Percentiles rank a stretch among this genome's conserved stretches.
Conservation (phyloP, 768 basidiomycete genomes). For the Stropharia rugosoannulata region DNA sequence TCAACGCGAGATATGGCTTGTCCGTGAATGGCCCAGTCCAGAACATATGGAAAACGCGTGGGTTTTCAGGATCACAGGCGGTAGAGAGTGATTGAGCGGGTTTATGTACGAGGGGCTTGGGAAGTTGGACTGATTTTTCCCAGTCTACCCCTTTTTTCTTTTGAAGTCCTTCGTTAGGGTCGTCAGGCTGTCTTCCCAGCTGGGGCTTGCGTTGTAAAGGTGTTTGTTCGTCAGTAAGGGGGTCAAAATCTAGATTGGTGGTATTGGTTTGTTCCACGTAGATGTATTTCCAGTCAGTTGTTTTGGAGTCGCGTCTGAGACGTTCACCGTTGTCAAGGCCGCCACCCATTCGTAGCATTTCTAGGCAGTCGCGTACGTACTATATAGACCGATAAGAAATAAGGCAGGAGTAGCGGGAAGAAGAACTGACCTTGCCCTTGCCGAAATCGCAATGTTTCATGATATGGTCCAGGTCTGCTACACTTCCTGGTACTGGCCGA, state of each 20-base stretch:
- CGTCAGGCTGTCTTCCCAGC: constrained; percentile 23
- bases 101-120: constrained; percentile 41
- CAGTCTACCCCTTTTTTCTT: constrained; percentile 59
- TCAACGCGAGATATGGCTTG: constrained; percentile 90
- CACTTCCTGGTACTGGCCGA: constrained; percentile 75
- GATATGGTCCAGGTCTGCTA: constrained; percentile 87
- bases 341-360: constrained; percentile 83
- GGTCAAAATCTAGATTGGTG: constrained; percentile 18
- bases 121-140: constrained; percentile 55
- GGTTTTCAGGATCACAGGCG: constrained; percentile 75
- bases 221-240: constrained; percentile 13
- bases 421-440: constrained; percentile 53
- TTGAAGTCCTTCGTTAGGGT: constrained; percentile 53
- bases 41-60: constrained; percentile 90
- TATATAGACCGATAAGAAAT: constrained; percentile 24
- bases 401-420: neutral
- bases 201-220: constrained; percentile 17
- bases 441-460: constrained; percentile 87
- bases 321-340: constrained; percentile 79
- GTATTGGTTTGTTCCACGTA: constrained; percentile 56
- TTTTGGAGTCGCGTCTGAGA: constrained; percentile 61
- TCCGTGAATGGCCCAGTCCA: constrained; percentile 97
- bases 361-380: constrained; percentile 96
- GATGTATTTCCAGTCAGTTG: constrained; percentile 80
- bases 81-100: constrained; percentile 37